phyloP scores from a whole-genome alignment of 2,329 filamentous ascomycete genomes.

The Aureobasidium zeae region DNA sequence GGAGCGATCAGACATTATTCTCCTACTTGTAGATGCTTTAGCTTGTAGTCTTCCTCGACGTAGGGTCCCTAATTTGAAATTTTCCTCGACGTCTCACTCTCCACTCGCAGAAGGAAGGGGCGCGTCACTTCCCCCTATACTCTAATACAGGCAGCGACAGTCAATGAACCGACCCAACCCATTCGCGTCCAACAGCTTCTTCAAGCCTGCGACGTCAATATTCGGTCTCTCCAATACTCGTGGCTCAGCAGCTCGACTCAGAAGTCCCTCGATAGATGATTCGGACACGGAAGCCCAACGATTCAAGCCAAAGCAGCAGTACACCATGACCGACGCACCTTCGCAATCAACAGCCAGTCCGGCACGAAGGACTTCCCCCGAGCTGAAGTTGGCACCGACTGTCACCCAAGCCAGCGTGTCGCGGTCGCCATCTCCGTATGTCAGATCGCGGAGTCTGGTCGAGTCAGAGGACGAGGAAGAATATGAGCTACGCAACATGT shows the following conservation, averaged over 20 bases:
- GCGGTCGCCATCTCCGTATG: slow-evolving; percentile 37
- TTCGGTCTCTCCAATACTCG: slow-evolving; percentile 23
- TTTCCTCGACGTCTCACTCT: too few relatives aligned
- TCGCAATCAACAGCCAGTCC: too few relatives aligned
- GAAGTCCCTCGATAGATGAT: slow-evolving; percentile 30
- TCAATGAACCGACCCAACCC: slow-evolving; percentile 22
- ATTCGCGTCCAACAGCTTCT: slow-evolving; percentile 25
- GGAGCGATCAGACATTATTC: too few relatives aligned
- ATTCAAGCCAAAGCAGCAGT: slow-evolving; percentile 16
- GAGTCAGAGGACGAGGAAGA: slow-evolving; percentile 43
- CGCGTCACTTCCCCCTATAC: too few relatives aligned
- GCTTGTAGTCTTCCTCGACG: too few relatives aligned
- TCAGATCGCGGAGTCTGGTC: slow-evolving; percentile 33
- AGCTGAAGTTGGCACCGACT: slow-evolving; percentile 20
- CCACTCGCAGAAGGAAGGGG: too few relatives aligned
- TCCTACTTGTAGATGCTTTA: too few relatives aligned
- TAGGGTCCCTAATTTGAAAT: too few relatives aligned
- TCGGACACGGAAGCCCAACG: slow-evolving; percentile 27
- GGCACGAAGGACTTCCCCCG: slow-evolving; percentile 22
- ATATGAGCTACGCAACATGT: slow-evolving; percentile 25
- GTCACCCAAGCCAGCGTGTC: slow-evolving; percentile 40
- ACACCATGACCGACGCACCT: slow-evolving; percentile 5
- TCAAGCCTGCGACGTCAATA: slow-evolving; percentile 32
- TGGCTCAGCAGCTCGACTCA: slow-evolving; percentile 17
- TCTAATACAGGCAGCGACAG: not conserved